Evolutionary conservation across 2,329 filamentous ascomycete species (phyloP).

Genomic region (Knufia fluminis): DNA sequence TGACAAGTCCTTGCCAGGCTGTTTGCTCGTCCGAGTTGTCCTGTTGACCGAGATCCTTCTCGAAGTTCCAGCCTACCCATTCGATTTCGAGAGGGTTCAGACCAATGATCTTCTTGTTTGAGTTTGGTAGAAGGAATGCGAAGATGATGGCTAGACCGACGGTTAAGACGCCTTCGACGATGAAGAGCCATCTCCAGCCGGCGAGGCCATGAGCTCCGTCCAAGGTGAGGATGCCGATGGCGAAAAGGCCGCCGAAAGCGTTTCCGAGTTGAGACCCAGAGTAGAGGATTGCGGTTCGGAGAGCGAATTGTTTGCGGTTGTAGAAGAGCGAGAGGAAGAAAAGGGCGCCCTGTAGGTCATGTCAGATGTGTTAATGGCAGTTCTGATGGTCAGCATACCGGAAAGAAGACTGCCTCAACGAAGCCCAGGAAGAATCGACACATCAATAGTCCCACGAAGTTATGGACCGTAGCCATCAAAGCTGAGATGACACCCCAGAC

Average conservation of each 20-base stretch:
- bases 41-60: constrained; percentile 15
- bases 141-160: constrained; percentile 49
- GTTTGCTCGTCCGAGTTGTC: constrained; percentile 24
- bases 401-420: constrained; percentile 53
- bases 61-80: constrained; percentile 35
- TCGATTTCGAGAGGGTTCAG: constrained; percentile 50
- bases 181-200: constrained; percentile 58
- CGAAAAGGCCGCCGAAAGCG: constrained; percentile 51
- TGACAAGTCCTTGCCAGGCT: constrained; percentile 23
- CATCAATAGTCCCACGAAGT: constrained; percentile 46
- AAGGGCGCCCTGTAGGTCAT: constrained; percentile 43
- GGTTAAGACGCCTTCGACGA: constrained; percentile 61
- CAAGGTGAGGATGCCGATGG: constrained; percentile 50
- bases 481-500: constrained; percentile 55
- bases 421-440: constrained; percentile 53
- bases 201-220: constrained; percentile 45
- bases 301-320: constrained; percentile 47
- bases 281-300: constrained; percentile 48
- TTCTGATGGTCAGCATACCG: constrained; percentile 40
- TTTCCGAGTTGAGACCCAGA: constrained; percentile 54
- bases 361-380: constrained; percentile 50
- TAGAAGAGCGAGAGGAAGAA: constrained; percentile 59
- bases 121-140: constrained; percentile 57
- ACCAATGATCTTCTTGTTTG: constrained; percentile 52
- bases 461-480: constrained; percentile 43